Conservation (phyloP, 2,329 filamentous ascomycete genomes). For the Aspergillus sp. region DNA sequence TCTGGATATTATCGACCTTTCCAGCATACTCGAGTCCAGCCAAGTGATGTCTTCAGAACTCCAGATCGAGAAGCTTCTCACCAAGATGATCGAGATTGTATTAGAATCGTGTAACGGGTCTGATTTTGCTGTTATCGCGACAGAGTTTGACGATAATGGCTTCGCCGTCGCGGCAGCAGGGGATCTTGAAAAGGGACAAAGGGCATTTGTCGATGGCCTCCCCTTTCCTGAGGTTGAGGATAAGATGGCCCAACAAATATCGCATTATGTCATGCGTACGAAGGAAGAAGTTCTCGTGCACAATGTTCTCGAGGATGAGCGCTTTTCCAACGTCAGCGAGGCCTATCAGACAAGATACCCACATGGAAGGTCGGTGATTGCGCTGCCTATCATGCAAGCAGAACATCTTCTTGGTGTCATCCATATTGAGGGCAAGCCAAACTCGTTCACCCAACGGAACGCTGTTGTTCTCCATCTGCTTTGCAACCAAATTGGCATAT, state of each 20-base stretch:
- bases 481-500: conserved; percentile 62
- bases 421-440: conserved; percentile 59
- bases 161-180: conserved; percentile 61
- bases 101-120: conserved; percentile 59
- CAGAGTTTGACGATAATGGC: conserved; percentile 54
- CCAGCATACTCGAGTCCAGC: conserved; percentile 60
- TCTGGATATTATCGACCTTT: conserved; percentile 57
- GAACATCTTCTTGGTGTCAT: conserved; percentile 56
- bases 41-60: conserved; percentile 63
- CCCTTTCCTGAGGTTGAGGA: conserved; percentile 55
- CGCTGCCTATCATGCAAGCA: conserved; percentile 58
- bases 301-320: conserved; percentile 60
- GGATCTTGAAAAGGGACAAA: conserved; percentile 51
- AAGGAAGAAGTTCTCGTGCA: conserved; percentile 60
- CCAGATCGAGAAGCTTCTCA: conserved; percentile 57
- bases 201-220: conserved; percentile 50
- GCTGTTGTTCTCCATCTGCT: conserved; percentile 50
- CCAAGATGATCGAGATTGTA: conserved; percentile 62
- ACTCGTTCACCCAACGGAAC: conserved; percentile 60
- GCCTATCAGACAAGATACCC: conserved; percentile 53
- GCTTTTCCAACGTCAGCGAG: conserved; percentile 58
- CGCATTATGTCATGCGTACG: conserved; percentile 58
- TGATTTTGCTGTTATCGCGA: conserved; percentile 56
- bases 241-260: conserved; percentile 57
- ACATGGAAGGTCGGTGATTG: conserved; percentile 56